Evolutionary conservation across 2,329 filamentous ascomycete genomes (phyloP).

Genomic region (Thyridium curvatum): DNA sequence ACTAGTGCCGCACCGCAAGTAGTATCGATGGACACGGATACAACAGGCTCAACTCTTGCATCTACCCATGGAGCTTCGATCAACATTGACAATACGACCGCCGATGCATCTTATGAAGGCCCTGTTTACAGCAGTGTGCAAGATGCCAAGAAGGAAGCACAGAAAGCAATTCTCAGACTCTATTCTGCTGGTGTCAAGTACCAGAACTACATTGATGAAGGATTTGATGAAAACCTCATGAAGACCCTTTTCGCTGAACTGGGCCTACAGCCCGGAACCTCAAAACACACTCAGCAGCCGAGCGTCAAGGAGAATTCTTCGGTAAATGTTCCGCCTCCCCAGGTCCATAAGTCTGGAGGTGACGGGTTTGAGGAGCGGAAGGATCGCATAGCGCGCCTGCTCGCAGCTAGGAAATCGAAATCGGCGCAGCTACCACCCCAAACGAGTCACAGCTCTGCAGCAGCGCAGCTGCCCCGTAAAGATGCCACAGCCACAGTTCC

Average conservation of each 20-base stretch:
- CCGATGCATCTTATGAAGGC: too few species aligned
- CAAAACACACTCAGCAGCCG: background rate
- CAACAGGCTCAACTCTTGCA: too few species aligned
- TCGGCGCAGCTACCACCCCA: slow-evolving; percentile 4
- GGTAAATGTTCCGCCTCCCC: slow-evolving; percentile 15
- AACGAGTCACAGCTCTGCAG: slow-evolving; percentile 4
- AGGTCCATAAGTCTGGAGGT: slow-evolving; percentile 13
- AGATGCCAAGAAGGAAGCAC: slow-evolving; percentile 51
- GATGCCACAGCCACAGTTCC: slow-evolving; percentile 2
- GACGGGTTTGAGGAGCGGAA: slow-evolving; percentile 54
- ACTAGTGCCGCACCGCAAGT: too few species aligned
- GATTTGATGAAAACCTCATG: slow-evolving; percentile 59
- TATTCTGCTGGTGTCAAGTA: slow-evolving; percentile 64
- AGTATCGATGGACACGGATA: too few species aligned
- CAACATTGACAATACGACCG: background rate
- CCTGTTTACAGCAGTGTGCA: slow-evolving; percentile 20
- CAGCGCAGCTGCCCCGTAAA: slow-evolving; percentile 5
- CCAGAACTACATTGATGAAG: slow-evolving; percentile 66
- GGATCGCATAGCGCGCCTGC: slow-evolving; percentile 68
- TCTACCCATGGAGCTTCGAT: slow-evolving; percentile 5
- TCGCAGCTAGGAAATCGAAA: slow-evolving; percentile 49
- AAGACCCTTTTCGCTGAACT: slow-evolving; percentile 62
- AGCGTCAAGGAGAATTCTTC: background rate
- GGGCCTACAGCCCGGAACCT: slow-evolving; percentile 43
- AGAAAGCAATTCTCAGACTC: slow-evolving; percentile 60